These are phyloP conservation scores for Cryptosporidium meleagridis DNA, from an alignment of 169 alveolate genomes.

Conservation along the genomic window DNA sequence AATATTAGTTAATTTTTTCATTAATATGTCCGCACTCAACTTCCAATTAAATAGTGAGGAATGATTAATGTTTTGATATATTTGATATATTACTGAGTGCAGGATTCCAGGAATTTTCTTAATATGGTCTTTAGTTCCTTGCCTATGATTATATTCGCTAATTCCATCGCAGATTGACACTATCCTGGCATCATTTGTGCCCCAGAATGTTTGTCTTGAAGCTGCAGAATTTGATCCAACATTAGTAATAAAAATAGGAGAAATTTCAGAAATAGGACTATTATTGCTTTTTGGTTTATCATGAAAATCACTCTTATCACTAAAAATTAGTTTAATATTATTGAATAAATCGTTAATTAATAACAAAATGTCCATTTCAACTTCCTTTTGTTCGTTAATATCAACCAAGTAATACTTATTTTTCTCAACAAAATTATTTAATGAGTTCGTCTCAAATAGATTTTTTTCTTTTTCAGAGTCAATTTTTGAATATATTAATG, in stretches of 20 bases:
- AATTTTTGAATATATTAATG: conserved; percentile 13
- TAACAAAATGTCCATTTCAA: conserved; percentile 46
- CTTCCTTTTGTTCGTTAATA: conserved; percentile 61
- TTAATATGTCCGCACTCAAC: neutral
- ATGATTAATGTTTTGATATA: conserved; percentile 44
- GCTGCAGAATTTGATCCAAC: conserved; percentile 37
- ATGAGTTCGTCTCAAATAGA: neutral
- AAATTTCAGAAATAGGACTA: neutral
- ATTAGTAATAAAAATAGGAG: conserved; percentile 37
- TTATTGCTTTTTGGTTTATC: neutral
- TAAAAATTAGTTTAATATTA: conserved; percentile 3
- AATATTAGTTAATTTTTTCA: neutral
- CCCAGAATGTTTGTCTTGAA: conserved; percentile 72
- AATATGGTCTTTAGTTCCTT: neutral
- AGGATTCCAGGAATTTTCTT: conserved; percentile 52
- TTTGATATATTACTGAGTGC: conserved; percentile 55
- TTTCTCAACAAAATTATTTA: neutral
- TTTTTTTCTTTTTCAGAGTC: neutral
- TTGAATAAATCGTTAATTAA: conserved; percentile 52
- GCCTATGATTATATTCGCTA: neutral
- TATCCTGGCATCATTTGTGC: conserved; percentile 35
- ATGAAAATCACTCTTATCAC: conserved; percentile 3
- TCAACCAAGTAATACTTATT: conserved; percentile 1
- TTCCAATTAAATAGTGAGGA: conserved; percentile 37
- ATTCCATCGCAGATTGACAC: neutral